Percentiles rank a stretch among this genome's conserved stretches.
Evolutionary conservation across 164 flowering plant genomes (phyloP).

Genomic region (Annona cherimola): DNA sequence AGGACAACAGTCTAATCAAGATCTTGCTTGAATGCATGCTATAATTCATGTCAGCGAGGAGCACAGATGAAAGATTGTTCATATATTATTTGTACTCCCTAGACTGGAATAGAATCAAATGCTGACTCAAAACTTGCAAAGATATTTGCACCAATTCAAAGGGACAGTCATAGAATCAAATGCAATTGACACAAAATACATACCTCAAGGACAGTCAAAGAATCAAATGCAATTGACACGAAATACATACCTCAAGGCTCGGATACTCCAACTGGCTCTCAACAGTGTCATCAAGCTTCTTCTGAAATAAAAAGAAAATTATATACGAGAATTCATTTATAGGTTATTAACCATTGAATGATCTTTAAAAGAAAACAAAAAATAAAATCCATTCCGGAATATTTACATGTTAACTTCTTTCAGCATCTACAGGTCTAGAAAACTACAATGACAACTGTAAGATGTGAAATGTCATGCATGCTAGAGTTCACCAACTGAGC

Average conservation of each 20-base stretch:
- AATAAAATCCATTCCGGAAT: not conserved
- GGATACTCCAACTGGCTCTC: constrained; percentile 65
- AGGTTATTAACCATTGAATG: not conserved
- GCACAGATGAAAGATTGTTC: not conserved
- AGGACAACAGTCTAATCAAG: not conserved
- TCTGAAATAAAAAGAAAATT: constrained; percentile 37
- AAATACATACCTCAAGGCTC: constrained; percentile 71
- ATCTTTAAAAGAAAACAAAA: not conserved
- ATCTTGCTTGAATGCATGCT: not conserved
- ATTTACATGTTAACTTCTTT: not conserved
- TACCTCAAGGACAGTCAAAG: constrained; percentile 48
- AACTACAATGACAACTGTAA: not conserved
- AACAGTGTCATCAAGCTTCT: constrained; percentile 49
- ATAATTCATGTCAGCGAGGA: not conserved
- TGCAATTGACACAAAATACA: constrained; percentile 6
- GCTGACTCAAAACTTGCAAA: too few relatives aligned
- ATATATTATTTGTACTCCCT: too few relatives aligned
- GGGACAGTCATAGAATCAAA: not conserved
- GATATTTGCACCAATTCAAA: too few relatives aligned
- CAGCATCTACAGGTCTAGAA: not conserved
- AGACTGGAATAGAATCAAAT: too few relatives aligned
- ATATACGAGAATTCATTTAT: not conserved
- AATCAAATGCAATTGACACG: constrained; percentile 5
- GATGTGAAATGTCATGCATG: not conserved
- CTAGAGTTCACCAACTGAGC: not conserved